These are phyloP conservation scores for Mycosphaerelloides madeirae DNA, from an alignment of 2,329 filamentous ascomycete species.

Conservation along the genomic window DNA sequence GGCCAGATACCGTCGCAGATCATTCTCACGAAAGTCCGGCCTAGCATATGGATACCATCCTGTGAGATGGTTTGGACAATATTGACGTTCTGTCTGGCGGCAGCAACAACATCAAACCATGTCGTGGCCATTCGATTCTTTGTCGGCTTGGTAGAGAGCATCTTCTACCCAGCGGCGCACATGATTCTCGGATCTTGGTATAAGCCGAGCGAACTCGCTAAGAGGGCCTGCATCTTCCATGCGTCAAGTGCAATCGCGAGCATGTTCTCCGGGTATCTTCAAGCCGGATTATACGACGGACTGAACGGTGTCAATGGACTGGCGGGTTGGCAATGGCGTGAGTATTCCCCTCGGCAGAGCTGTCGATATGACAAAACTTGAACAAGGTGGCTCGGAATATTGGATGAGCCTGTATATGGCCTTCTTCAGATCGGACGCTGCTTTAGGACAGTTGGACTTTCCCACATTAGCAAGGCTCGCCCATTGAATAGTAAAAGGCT, in stretches of 20 bases:
- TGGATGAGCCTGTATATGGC: too few relatives aligned
- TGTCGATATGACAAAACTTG: too few relatives aligned
- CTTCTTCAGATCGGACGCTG: too few relatives aligned
- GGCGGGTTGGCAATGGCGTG: constrained; percentile 49
- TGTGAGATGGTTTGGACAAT: constrained; percentile 48
- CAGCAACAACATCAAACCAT: constrained; percentile 39
- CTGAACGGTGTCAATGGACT: constrained; percentile 40
- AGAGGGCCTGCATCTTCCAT: constrained; percentile 51
- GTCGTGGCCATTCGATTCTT: constrained; percentile 49
- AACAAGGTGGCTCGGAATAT: too few relatives aligned
- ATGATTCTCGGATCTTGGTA: constrained; percentile 52
- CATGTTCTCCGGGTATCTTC: constrained; percentile 52
- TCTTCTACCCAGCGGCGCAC: constrained; percentile 51
- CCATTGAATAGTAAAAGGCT: too few relatives aligned
- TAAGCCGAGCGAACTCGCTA: constrained; percentile 47
- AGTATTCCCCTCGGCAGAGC: too few relatives aligned
- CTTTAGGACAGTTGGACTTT: too few relatives aligned
- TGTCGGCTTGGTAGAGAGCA: constrained; percentile 47
- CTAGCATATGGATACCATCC: constrained; percentile 46
- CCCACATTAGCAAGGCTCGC: too few relatives aligned
- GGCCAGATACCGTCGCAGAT: constrained; percentile 29
- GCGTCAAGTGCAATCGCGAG: constrained; percentile 42
- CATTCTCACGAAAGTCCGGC: constrained; percentile 47
- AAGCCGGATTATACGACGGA: constrained; percentile 48
- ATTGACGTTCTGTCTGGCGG: constrained; percentile 43